A percentile compares a stretch with the other conserved stretches of the same genome.
Conservation (phyloP, 768 basidiomycete genomes). For the Pleurotus ostreatus region DNA sequence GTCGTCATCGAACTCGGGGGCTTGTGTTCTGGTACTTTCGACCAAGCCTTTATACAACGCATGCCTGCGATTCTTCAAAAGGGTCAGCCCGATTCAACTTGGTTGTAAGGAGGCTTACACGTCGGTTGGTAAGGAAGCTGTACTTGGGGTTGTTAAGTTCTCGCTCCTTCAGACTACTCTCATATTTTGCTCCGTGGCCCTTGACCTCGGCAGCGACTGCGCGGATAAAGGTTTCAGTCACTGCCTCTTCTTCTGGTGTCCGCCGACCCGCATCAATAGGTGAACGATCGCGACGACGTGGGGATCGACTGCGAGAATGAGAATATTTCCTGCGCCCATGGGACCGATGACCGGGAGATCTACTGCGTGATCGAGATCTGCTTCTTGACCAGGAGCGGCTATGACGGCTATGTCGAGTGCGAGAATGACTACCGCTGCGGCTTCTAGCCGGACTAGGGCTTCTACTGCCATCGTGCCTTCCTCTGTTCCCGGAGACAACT, state of each 20-base stretch:
- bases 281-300: conserved; percentile 37
- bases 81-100: not conserved
- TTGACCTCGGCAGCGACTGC: conserved; percentile 84
- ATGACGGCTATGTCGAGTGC: conserved; percentile 32
- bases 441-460: conserved; percentile 38
- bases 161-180: conserved; percentile 65
- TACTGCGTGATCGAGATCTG: conserved; percentile 36
- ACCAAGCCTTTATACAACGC: conserved; percentile 68
- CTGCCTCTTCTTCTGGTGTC: conserved; percentile 58
- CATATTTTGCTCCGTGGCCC: conserved; percentile 76
- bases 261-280: conserved; percentile 41
- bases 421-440: conserved; percentile 37
- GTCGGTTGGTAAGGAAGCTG: conserved; percentile 60
- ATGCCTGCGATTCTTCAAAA: conserved; percentile 61
- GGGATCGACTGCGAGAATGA: conserved; percentile 43
- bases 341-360: conserved; percentile 34
- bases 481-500: conserved; percentile 17
- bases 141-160: conserved; percentile 84
- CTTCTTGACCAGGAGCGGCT: conserved; percentile 49
- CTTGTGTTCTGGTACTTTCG: conserved; percentile 47
- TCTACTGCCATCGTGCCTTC: conserved; percentile 22
- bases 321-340: conserved; percentile 29
- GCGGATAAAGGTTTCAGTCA: conserved; percentile 82
- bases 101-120: conserved; percentile 35
- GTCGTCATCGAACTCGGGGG: conserved; percentile 81